Conservation (phyloP, 2,329 filamentous ascomycete genomes). For the Diaporthe sp. region DNA sequence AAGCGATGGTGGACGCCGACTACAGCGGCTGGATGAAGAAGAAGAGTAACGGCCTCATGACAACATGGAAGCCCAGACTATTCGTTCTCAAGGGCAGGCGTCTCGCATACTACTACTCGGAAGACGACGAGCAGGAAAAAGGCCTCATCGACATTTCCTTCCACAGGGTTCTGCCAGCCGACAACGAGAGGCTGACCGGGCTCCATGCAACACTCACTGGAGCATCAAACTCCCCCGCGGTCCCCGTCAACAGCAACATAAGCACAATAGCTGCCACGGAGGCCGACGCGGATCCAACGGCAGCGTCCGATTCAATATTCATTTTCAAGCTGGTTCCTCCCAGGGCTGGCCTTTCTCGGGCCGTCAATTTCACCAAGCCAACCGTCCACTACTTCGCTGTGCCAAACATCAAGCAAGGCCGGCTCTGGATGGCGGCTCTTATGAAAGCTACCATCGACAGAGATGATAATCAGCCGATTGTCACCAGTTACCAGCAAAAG, state of each 20-base stretch:
- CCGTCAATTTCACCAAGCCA: conserved; percentile 97
- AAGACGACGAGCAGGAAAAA: conserved; percentile 91
- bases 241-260: conserved; percentile 60
- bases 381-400: conserved; percentile 98
- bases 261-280: conserved; percentile 58
- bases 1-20: conserved; percentile 88
- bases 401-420: conserved; percentile 87
- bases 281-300: conserved; percentile 60
- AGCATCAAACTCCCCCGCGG: conserved; percentile 77
- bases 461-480: conserved; percentile 82
- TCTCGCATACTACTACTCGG: conserved; percentile 95
- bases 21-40: conserved; percentile 99
- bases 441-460: conserved; percentile 99
- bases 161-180: conserved; percentile 94
- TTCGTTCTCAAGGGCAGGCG: conserved; percentile 94
- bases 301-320: conserved; percentile 78
- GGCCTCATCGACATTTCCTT: conserved; percentile 98
- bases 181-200: conserved; percentile 90
- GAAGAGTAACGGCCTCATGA: conserved; percentile 95
- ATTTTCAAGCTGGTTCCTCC: conserved; percentile 98
- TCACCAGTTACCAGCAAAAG: conserved; percentile 95
- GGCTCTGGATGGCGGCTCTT: conserved; percentile 97
- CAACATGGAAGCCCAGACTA: conserved; percentile 96
- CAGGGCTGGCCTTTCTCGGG: conserved; percentile 85
- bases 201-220: conserved; percentile 93